Percentiles rank a stretch among this genome's conserved stretches.
phyloP scores from a whole-genome alignment of 371 early-diverging fungal genomes.

The Capillidium rhysosporum region DNA sequence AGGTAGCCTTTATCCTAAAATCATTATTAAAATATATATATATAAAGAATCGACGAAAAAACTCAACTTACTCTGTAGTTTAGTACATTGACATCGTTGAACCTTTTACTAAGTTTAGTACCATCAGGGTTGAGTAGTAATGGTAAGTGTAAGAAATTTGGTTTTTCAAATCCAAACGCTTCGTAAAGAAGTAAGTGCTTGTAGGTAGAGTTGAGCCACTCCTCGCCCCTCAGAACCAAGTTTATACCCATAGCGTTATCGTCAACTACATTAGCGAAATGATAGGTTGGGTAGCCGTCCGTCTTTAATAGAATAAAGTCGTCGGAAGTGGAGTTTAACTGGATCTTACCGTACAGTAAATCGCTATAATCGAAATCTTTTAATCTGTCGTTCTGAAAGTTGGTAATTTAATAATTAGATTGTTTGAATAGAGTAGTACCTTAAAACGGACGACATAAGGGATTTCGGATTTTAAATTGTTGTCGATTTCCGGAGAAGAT shows the following conservation, averaged over 20 bases:
- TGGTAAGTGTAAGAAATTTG: conserved; percentile 74
- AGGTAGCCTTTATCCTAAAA: conserved; percentile 50
- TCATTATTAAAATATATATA: neutral
- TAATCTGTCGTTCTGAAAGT: too few relatives aligned
- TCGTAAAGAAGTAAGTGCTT: conserved; percentile 70
- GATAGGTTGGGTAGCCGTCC: conserved; percentile 87
- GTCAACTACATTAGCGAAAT: conserved; percentile 88
- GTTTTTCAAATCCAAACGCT: conserved; percentile 61
- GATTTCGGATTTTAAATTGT: conserved; percentile 23
- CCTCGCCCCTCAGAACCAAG: conserved; percentile 86
- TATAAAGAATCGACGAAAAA: neutral
- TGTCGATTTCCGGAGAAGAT: conserved; percentile 31
- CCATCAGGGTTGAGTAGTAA: conserved; percentile 65
- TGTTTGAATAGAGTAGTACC: conserved; percentile 14
- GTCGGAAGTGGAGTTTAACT: conserved; percentile 54
- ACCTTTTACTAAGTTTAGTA: conserved; percentile 71
- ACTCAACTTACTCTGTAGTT: conserved; percentile 20
- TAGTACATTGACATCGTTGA: conserved; percentile 56
- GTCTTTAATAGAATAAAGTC: conserved; percentile 80
- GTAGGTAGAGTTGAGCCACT: conserved; percentile 87
- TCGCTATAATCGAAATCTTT: conserved; percentile 36
- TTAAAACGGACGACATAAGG: conserved; percentile 56
- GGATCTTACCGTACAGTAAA: conserved; percentile 48
- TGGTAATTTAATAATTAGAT: neutral
- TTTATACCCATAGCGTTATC: conserved; percentile 80